These are phyloP conservation scores for Cladosporium sp. DNA, from an alignment of 2,329 filamentous ascomycete genomes.

Conservation along the genomic window DNA sequence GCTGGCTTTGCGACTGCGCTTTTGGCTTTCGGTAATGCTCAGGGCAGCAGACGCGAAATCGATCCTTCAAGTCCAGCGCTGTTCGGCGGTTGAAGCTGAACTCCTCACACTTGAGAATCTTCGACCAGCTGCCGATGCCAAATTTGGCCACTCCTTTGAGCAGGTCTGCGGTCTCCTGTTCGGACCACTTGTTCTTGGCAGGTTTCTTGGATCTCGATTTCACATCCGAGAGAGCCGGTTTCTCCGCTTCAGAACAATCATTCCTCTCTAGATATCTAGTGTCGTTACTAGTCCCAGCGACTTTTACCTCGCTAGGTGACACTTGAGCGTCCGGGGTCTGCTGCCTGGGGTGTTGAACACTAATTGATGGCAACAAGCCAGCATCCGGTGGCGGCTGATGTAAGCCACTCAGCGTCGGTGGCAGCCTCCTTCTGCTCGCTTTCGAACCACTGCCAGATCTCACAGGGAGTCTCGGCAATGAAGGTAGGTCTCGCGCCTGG, in stretches of 20 bases:
- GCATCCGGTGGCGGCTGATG: conserved; percentile 59
- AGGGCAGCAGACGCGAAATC: conserved; percentile 34
- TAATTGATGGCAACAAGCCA: conserved; percentile 55
- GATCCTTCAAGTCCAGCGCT: conserved; percentile 59
- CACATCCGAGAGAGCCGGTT: no score
- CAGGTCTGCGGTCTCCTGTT: conserved; percentile 55
- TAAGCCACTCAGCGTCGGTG: conserved; percentile 51
- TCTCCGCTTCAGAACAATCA: no score
- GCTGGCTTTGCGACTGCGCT: not conserved
- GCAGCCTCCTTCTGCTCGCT: conserved; percentile 37
- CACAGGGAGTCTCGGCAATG: conserved; percentile 33
- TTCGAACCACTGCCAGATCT: conserved; percentile 19
- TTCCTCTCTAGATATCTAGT: not conserved
- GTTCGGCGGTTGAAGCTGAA: conserved; percentile 53
- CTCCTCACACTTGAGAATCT: conserved; percentile 52
- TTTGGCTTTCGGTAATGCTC: conserved; percentile 18
- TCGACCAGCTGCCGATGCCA: conserved; percentile 60
- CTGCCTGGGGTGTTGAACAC: conserved; percentile 27
- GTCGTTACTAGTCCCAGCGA: not conserved
- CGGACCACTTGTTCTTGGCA: conserved; percentile 50
- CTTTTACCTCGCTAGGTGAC: not conserved
- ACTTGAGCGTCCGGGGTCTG: not conserved
- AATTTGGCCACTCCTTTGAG: conserved; percentile 54
- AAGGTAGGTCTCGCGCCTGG: conserved; percentile 13
- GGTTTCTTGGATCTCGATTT: conserved; percentile 7